Evolutionary conservation across 2,329 filamentous ascomycete species (phyloP), one percentile per base, ranked within the genome.

Genomic region (Ceratocystis colombiana): DNA sequence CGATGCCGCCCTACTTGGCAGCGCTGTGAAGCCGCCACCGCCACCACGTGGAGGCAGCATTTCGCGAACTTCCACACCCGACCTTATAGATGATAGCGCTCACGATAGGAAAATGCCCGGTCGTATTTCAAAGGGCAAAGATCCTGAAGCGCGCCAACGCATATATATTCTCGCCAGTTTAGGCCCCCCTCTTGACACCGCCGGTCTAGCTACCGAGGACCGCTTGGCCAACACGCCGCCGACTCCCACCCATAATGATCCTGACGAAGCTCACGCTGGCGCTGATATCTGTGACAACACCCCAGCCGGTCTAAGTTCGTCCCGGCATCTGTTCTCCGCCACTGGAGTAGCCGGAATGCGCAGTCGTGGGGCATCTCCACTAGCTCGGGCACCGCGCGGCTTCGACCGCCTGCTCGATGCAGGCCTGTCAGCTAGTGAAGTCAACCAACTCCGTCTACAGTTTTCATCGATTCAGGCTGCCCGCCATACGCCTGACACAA

Each of bases 331-430:
- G 12, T 20, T 59, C n/a, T 59, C 28, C 3, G 17, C 55, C 28
- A 17, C 44, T 28, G 41, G 41, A 12, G 55, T 30, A 10, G 44
- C 44, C 37, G 41, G 41, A 12, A 10, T 59, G 20, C 30, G 33
- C 62, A 44, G 79, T 22, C 66, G 33, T 25, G 48, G 48, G 17
- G 48, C 61, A 8, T 45, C 50, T 10, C 64, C 59, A 37, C 63
- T 50, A n/a, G 50, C 63, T 8, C 20, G 25, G n/a, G 44, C 59
- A 20, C 76, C 76, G 0, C 84, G 88, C 17, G 94, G 94, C 33
- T 99, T 99, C 76, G 92, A 97, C 74, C 83, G 94, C 5, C 81
- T 97, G 1, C 82, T 96, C 0, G 79, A 82, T 3, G 84, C 90
- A 0, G 93, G 93, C 33, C 95, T 99, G 76, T 90, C 89, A 0